Base-by-base conservation (phyloP, 2,329 filamentous ascomycete species). In the Pseudocercospora pini-densiflorae region DNA sequence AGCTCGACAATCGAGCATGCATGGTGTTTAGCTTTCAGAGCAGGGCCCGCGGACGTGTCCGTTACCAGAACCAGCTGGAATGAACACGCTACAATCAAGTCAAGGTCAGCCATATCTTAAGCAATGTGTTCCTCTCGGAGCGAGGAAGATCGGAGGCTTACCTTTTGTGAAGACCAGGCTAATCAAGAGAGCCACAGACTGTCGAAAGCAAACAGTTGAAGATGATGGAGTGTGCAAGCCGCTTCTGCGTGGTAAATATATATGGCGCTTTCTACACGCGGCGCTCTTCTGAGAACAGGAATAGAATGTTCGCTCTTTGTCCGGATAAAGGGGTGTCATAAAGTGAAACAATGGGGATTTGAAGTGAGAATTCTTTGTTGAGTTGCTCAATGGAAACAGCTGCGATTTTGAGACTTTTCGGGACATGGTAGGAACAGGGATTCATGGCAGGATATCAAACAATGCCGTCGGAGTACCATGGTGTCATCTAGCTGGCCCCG, bases 61-160 rank as follows among this genome's bases (percentile, higher is more conserved):
- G 16, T 43, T 8, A 43, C 27, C 24, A 55, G 53, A 33, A 55
- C 53, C 24, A 55, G 29, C 53, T 55, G 53, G 53, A 55, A 55
- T n/a, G 53, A 55, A n/a, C 53, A 55, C 23, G 53, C 23, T 12
- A 55, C 9, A 8, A 27, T 33, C 5, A 55, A 24, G 53, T 55
- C 27, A 21, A 55, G 53, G 27, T 29, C 53, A 19, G 23, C 29
- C 53, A 55, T 55, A 6, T 27, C 16, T 49, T 9, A 49, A 6
- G 33, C 14, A 36, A 5, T 12, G 2, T 1, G 33, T 14, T 14
- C 10, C 5, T 12, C 10, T 5, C 12, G 33, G 10, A 12, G 16
- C 5, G 33, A 10, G 16, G 4, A 8, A 3, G 3, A 1, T 8
- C n/a, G 14, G 3, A 1, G 40, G 40, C 40, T 43, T 43, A 43